Percentiles rank a stretch among this genome's conserved stretches.
These are phyloP conservation scores for Penicillium turbatum DNA, from an alignment of 495 filamentous ascomycete genomes.

Conservation along the genomic window DNA sequence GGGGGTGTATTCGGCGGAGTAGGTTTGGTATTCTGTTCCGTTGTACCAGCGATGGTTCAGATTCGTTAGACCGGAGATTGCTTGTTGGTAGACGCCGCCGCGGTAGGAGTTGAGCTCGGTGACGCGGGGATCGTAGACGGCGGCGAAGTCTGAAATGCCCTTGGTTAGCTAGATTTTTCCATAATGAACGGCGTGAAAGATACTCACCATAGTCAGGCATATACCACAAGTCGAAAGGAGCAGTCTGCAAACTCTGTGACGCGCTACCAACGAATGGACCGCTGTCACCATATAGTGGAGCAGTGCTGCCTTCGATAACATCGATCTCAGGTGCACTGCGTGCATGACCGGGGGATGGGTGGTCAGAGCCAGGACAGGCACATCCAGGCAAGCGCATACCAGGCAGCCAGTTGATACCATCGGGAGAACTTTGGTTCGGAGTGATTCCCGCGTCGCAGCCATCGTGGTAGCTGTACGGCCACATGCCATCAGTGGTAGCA, in stretches of 20 bases:
- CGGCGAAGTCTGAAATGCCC: conserved; percentile 47
- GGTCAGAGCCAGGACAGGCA: conserved; percentile 61
- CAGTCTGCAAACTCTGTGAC: conserved; percentile 69
- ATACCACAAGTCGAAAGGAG: conserved; percentile 75
- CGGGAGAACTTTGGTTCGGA: conserved; percentile 65
- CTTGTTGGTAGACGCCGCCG: conserved; percentile 69
- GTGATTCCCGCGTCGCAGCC: conserved; percentile 72
- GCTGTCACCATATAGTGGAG: conserved; percentile 45
- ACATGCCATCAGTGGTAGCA: conserved; percentile 67
- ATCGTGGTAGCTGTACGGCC: conserved; percentile 75
- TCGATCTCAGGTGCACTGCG: conserved; percentile 74
- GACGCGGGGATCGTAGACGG: conserved; percentile 56
- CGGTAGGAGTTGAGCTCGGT: conserved; percentile 62
- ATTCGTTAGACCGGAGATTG: conserved; percentile 65
- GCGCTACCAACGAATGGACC: conserved; percentile 52
- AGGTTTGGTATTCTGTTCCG: conserved; percentile 65
- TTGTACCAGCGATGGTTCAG: conserved; percentile 78
- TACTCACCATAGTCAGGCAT: conserved; percentile 61
- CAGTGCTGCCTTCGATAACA: conserved; percentile 65
- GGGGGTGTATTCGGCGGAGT: conserved; percentile 68
- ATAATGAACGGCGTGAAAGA: background rate
- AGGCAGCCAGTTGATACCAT: conserved; percentile 65
- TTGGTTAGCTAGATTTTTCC: background rate
- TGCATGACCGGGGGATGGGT: conserved; percentile 66
- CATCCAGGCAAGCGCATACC: conserved; percentile 73